These are phyloP conservation scores for Fusarium proliferatum DNA, from an alignment of 2,329 filamentous ascomycete species.

Conservation along the genomic window DNA sequence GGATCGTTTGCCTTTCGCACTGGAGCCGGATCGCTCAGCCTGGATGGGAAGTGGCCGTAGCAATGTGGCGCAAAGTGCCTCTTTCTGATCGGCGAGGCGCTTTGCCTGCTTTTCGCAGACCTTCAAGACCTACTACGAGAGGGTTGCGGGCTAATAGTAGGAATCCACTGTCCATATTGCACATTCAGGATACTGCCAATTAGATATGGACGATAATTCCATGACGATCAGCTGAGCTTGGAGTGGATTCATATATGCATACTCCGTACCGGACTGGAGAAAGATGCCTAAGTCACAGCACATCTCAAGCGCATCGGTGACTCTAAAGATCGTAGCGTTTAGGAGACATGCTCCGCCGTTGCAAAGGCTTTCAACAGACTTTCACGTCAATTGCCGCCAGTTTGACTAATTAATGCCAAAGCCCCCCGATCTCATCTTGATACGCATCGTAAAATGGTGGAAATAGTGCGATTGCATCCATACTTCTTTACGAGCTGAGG, in stretches of 20 bases:
- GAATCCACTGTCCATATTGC: neutral
- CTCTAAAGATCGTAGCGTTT: too few relatives aligned
- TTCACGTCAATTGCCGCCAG: too few relatives aligned
- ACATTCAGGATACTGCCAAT: neutral
- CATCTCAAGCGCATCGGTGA: too few relatives aligned
- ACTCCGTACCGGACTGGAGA: neutral
- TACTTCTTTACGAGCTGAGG: too few relatives aligned
- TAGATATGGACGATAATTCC: neutral
- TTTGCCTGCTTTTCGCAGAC: accelerated
- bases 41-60: conserved; percentile 65
- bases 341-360: too few relatives aligned
- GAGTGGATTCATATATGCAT: neutral
- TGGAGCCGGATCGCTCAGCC: conserved; percentile 85
- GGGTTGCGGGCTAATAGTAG: neutral
- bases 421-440: too few relatives aligned
- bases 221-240: too few relatives aligned
- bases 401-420: too few relatives aligned
- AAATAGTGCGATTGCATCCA: neutral
- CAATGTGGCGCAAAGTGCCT: conserved; percentile 59
- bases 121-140: neutral
- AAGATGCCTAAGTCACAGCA: too few relatives aligned
- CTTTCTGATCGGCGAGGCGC: neutral
- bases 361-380: too few relatives aligned
- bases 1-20: conserved; percentile 81
- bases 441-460: too few relatives aligned